Evolutionary conservation across 208 protist genomes (phyloP).

Genomic region (Leishmania mexicana): DNA sequence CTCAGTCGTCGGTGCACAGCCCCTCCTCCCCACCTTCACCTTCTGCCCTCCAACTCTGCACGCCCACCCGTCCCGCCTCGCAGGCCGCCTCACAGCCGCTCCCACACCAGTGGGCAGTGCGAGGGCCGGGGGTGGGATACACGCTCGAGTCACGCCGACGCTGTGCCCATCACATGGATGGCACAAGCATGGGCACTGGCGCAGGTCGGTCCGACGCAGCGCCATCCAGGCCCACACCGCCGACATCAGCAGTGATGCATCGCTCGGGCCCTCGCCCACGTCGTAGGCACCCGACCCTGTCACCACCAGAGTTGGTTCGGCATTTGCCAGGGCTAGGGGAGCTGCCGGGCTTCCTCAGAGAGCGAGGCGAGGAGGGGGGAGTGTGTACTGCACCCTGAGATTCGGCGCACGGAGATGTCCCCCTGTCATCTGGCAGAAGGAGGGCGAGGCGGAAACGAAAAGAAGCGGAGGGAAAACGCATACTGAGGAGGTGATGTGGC

Average conservation of each 20-base stretch:
- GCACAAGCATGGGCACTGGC: not conserved
- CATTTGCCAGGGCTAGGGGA: not conserved
- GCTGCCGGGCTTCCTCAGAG: not conserved
- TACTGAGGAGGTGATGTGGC: not conserved
- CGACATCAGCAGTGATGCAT: not conserved
- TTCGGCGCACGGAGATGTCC: not conserved
- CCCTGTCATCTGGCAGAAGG: not conserved
- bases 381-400: not conserved
- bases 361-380: not conserved
- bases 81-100: not conserved
- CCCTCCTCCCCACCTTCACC: not conserved
- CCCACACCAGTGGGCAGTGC: not conserved
- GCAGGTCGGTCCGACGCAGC: not conserved
- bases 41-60: not conserved
- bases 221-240: not conserved
- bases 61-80: not conserved
- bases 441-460: not conserved
- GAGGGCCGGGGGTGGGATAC: not conserved
- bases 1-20: not conserved
- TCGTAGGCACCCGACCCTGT: not conserved
- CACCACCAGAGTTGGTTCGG: not conserved
- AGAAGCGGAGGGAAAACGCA: not conserved
- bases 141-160: not conserved
- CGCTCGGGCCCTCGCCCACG: not conserved
- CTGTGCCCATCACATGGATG: not conserved